Evolutionary conservation across 2,329 filamentous ascomycete genomes (phyloP).

Genomic region (Ophiobolus disseminans): DNA sequence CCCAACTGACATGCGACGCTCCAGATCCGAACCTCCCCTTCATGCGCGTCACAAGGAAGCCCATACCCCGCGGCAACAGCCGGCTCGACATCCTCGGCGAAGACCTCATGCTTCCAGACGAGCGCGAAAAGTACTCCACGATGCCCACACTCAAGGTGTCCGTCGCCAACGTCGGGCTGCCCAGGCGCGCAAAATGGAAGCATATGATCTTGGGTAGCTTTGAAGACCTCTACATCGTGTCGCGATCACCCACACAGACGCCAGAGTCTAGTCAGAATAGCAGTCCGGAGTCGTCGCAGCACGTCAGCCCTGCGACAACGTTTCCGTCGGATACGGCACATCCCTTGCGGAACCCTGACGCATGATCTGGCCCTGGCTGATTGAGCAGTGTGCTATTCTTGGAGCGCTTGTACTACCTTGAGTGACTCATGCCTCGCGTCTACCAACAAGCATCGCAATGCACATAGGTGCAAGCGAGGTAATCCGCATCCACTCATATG

Average conservation of each 20-base stretch:
- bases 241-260: constrained; percentile 46
- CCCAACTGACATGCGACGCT: constrained; percentile 25
- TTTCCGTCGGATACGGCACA: constrained; percentile 39
- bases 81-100: constrained; percentile 56
- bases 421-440: constrained; percentile 20
- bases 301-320: constrained; percentile 44
- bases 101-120: constrained; percentile 50
- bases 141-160: constrained; percentile 56
- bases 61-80: constrained; percentile 55
- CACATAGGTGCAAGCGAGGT: constrained; percentile 7
- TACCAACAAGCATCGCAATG: not conserved
- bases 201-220: constrained; percentile 55
- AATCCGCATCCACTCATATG: constrained; percentile 6
- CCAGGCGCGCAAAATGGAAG: constrained; percentile 54
- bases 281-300: constrained; percentile 48
- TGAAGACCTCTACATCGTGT: constrained; percentile 59
- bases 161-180: constrained; percentile 56
- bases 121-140: constrained; percentile 49
- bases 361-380: constrained; percentile 11
- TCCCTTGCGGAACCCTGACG: constrained; percentile 27
- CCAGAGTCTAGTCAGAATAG: constrained; percentile 47
- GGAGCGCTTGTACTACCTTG: constrained; percentile 9
- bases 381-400: constrained; percentile 12
- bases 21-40: constrained; percentile 50
- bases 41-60: constrained; percentile 56